Conservation (phyloP, 2,329 filamentous ascomycete species). For the Cladosporium oxysporum region DNA sequence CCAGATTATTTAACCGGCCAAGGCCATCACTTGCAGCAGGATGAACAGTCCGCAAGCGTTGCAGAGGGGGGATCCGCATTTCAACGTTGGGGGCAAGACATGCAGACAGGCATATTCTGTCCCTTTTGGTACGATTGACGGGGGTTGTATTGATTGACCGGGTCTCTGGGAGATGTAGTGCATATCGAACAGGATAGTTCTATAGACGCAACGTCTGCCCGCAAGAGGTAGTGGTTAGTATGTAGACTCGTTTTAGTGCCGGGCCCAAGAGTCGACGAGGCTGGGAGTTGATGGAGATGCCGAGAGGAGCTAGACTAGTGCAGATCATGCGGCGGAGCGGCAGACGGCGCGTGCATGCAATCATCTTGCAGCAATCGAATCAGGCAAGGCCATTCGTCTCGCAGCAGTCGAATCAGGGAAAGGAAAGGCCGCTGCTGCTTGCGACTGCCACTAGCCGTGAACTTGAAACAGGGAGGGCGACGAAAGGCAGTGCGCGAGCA, state of each 20-base stretch:
- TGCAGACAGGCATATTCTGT: neutral
- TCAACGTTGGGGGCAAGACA: slow-evolving; percentile 4
- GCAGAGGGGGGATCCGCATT: neutral
- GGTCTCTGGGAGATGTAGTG: neutral
- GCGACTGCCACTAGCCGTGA: neutral
- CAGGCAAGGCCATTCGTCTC: neutral
- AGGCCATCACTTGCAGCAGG: neutral
- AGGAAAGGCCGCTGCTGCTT: neutral
- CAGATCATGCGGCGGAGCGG: neutral
- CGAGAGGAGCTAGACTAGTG: neutral
- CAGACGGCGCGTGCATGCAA: neutral
- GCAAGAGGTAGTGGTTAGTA: no score
- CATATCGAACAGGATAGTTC: neutral
- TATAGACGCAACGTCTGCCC: neutral
- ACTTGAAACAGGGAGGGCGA: slow-evolving; percentile 4
- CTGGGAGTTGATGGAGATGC: neutral
- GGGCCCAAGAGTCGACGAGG: neutral
- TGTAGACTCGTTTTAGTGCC: neutral
- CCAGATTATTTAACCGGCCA: neutral
- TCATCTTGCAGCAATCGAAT: neutral
- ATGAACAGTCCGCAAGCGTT: neutral
- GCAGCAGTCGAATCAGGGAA: neutral
- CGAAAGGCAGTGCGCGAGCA: neutral
- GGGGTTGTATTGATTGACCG: no score
- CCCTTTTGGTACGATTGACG: neutral